Base-by-base conservation (phyloP, 2,329 filamentous ascomycete species). In the Pyrenochaeta sp. region DNA sequence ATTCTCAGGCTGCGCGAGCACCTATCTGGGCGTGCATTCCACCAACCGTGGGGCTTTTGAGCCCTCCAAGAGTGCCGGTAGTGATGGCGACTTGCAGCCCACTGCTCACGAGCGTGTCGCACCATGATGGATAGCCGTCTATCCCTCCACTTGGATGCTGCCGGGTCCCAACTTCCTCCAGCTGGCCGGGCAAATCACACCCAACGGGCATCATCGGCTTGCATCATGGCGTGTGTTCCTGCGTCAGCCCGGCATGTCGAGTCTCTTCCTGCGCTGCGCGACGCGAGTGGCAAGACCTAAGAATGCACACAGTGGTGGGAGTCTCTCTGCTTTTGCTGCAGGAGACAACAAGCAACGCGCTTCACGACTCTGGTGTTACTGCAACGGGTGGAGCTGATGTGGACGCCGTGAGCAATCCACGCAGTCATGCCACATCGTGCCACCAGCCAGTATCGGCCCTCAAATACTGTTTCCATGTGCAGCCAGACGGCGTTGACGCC, bases 121-220 rank as follows among this genome's bases (percentile, higher is more conserved):
- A 77, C 74, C 74, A 77, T 74, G 25, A 53, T 57, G 61, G 48
- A 64, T 63, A 56, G 62, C 59, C 66, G 59, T 67, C 58, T 32
- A 51, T 61, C 61, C 59, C 67, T 61, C 69, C 71, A 71, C 69
- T 66, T 43, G 65, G 57, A 68, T 19, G 57, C 52, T 50, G 61
- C 46, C 64, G 59, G 45, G 61, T 56, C 60, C 60, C 58, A 59
- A 63, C 51, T 30, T 61, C 45, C 55, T 63, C 64, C 58, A 63
- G 65, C 65, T 61, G 61, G 62, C 63, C 63, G 67, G 63, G 65
- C 74, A 66, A 75, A 74, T 75, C 71, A 74, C 64, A 56, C 65
- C 62, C 64, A 66, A 60, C 66, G 67, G 64, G 58, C 53, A 59
- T 50, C 59, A 56, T 50, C 42, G 40, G 57, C 46, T 60, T 62